phyloP scores from a whole-genome alignment of 768 basidiomycete species.

The Lactarius pseudohatsudake region DNA sequence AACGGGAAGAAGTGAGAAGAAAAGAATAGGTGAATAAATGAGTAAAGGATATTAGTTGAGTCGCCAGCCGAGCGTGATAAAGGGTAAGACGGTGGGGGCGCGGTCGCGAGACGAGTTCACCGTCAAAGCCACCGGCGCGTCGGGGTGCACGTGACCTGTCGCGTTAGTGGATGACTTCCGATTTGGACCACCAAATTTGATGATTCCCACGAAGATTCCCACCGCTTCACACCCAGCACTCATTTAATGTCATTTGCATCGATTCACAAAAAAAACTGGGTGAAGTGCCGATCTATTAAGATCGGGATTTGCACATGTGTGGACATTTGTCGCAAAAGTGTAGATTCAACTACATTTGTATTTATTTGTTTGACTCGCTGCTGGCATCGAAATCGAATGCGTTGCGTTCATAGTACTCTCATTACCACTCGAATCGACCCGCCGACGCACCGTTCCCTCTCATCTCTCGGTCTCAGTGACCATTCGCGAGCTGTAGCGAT shows the following conservation, averaged over 20 bases:
- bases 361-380: too few relatives aligned
- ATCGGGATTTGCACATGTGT: too few relatives aligned
- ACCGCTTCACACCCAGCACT: too few relatives aligned
- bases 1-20: not conserved
- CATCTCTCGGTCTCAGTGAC: slow-evolving; percentile 4
- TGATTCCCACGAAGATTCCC: too few relatives aligned
- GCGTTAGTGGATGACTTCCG: not conserved
- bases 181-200: too few relatives aligned
- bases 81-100: not conserved
- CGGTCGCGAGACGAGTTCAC: slow-evolving; percentile 8
- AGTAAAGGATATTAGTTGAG: not conserved
- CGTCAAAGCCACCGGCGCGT: slow-evolving; percentile 20
- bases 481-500: not conserved
- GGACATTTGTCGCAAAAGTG: too few relatives aligned
- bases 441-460: not conserved
- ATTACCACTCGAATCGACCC: not conserved
- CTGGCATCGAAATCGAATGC: not conserved
- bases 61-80: not conserved
- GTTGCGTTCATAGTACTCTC: not conserved
- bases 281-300: too few relatives aligned
- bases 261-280: too few relatives aligned
- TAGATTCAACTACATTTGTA: too few relatives aligned
- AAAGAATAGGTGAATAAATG: not conserved
- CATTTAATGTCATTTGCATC: too few relatives aligned
- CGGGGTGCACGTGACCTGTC: slow-evolving; percentile 17